These are phyloP conservation scores for Aureobasidium sp. DNA, from an alignment of 2,329 filamentous ascomycete species.

Conservation along the genomic window DNA sequence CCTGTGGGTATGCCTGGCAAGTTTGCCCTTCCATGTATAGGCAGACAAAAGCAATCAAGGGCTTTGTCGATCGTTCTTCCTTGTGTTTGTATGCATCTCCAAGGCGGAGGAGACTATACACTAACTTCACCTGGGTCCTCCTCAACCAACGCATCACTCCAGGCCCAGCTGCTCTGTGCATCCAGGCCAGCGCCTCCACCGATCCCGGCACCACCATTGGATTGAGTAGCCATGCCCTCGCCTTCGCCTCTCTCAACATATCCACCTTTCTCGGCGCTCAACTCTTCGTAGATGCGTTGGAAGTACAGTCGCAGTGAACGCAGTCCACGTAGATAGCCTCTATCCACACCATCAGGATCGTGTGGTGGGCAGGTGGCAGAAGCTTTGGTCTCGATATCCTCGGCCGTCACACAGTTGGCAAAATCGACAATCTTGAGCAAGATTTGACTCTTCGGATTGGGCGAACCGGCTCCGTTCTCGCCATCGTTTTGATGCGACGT, in stretches of 20 bases:
- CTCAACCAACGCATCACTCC: conserved; percentile 8
- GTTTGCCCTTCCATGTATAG: not conserved
- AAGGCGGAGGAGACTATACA: not conserved
- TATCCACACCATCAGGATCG: conserved; percentile 73
- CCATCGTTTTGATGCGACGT: not conserved
- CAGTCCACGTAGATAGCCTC: conserved; percentile 81
- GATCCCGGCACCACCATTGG: not conserved
- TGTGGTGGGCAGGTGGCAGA: conserved; percentile 67
- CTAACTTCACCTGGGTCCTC: conserved; percentile 16
- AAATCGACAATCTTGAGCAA: conserved; percentile 98
- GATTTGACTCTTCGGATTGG: conserved; percentile 46
- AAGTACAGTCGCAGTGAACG: conserved; percentile 77
- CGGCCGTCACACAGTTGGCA: conserved; percentile 89
- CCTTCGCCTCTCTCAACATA: conserved; percentile 27
- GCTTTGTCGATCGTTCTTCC: not conserved
- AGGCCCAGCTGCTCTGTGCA: not conserved
- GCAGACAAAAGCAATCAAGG: not conserved
- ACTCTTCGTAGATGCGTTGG: conserved; percentile 74
- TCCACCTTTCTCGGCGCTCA: conserved; percentile 30
- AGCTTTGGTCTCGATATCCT: conserved; percentile 52
- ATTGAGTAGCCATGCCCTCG: conserved; percentile 27
- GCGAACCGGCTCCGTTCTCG: not conserved
- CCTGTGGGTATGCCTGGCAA: not conserved
- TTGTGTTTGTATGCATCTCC: not conserved
- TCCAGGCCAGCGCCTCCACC: conserved; percentile 4